Conservation (phyloP, 169 alveolate species). For the Babesia caballi region DNA sequence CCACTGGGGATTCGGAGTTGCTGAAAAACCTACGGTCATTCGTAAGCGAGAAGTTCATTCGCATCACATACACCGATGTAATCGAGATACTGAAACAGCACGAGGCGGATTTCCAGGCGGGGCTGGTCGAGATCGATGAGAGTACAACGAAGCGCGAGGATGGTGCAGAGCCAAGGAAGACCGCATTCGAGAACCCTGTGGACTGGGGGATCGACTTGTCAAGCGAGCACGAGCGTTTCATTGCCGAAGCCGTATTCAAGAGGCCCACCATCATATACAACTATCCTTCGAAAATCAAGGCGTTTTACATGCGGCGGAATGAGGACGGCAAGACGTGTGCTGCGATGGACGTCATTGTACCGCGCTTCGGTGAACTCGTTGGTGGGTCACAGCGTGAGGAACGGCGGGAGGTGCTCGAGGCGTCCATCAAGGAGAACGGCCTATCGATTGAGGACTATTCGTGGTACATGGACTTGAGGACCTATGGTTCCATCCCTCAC, state of each 20-base stretch:
- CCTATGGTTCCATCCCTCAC: conserved; percentile 96
- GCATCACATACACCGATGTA: conserved; percentile 97
- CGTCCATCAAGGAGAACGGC: conserved; percentile 85
- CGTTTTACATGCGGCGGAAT: conserved; percentile 93
- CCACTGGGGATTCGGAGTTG: conserved; percentile 86
- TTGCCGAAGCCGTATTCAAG: conserved; percentile 93
- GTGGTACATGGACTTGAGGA: conserved; percentile 92
- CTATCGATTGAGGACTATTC: conserved; percentile 82
- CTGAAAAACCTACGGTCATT: conserved; percentile 83
- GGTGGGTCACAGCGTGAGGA: conserved; percentile 99
- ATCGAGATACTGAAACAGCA: conserved; percentile 82
- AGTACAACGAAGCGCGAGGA: conserved; percentile 38
- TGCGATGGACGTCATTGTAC: conserved; percentile 96
- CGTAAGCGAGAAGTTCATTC: conserved; percentile 87
- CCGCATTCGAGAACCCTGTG: conserved; percentile 66
- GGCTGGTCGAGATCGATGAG: conserved; percentile 58
- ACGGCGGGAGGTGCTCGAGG: conserved; percentile 86
- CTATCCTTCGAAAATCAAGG: conserved; percentile 96
- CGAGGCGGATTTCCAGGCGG: conserved; percentile 62
- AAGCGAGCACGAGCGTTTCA: conserved; percentile 95
- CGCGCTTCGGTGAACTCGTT: conserved; percentile 94
- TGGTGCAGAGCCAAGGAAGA: conserved; percentile 43
- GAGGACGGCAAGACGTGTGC: conserved; percentile 95
- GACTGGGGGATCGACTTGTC: conserved; percentile 97
- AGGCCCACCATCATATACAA: conserved; percentile 96